phyloP scores from a whole-genome alignment of 192 early-diverging fungal genomes.

The Borealophlyctis nickersoniae region DNA sequence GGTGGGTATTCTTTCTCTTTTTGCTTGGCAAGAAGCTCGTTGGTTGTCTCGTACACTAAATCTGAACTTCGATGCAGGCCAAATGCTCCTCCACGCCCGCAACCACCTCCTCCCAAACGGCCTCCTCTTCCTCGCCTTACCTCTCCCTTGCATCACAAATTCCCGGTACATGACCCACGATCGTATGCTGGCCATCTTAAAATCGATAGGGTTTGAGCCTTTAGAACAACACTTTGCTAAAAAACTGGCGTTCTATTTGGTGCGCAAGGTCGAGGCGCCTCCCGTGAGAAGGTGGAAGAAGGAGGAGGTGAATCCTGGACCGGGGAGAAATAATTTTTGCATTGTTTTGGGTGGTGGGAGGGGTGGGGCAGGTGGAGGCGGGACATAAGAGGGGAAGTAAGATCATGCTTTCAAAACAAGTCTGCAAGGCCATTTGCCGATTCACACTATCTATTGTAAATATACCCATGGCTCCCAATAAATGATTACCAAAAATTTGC shows the following conservation, averaged over 20 bases:
- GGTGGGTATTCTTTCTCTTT: slow-evolving; percentile 35
- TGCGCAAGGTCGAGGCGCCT: slow-evolving; percentile 25
- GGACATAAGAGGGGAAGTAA: no score
- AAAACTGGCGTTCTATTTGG: slow-evolving; percentile 80
- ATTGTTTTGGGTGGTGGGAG: slow-evolving; percentile 39
- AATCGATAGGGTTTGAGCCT: slow-evolving; percentile 60
- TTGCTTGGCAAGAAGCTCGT: no score
- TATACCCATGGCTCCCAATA: no score
- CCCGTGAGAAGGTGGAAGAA: no score
- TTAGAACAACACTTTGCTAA: slow-evolving; percentile 62
- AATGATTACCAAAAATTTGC: no score
- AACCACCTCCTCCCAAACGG: slow-evolving; percentile 51
- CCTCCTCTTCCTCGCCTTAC: slow-evolving; percentile 76
- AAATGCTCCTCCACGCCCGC: slow-evolving; percentile 57
- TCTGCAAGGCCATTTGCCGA: no score
- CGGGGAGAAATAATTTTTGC: slow-evolving; percentile 71
- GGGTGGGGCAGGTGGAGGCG: no score
- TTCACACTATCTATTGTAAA: no score
- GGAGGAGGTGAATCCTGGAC: slow-evolving; percentile 61
- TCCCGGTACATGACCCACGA: slow-evolving; percentile 83
- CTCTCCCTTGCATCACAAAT: slow-evolving; percentile 77
- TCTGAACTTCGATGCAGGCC: slow-evolving; percentile 44
- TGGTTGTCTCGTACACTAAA: no score
- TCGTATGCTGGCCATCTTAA: slow-evolving; percentile 60
- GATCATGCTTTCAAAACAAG: no score